Evolutionary conservation across 257 asterid genomes (phyloP).

Genomic region (Solanum rostratum): DNA sequence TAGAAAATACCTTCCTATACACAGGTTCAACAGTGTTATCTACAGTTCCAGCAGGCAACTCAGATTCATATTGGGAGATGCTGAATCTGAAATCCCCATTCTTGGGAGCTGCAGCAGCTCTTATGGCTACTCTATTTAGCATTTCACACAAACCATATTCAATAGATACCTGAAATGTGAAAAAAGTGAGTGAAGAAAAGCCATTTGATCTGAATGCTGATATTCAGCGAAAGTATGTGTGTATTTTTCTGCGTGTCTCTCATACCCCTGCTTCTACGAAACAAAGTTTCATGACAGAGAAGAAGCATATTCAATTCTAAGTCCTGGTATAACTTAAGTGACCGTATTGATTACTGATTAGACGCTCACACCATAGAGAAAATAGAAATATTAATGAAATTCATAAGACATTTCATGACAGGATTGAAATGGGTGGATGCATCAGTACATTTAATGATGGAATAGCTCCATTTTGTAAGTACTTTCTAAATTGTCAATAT

Average conservation of each 20-base stretch:
- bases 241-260: background rate
- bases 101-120: constrained; percentile 59
- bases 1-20: constrained; percentile 45
- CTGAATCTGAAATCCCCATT: constrained; percentile 59
- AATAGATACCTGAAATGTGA: constrained; percentile 47
- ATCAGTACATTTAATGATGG: background rate
- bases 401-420: background rate
- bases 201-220: background rate
- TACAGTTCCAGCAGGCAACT: constrained; percentile 61
- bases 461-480: background rate
- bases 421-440: background rate
- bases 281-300: background rate
- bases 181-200: background rate
- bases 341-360: background rate
- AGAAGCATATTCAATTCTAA: background rate
- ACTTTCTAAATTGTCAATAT: background rate
- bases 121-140: constrained; percentile 57
- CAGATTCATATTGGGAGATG: constrained; percentile 49
- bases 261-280: background rate
- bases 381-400: background rate
- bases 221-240: background rate
- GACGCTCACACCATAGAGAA: background rate
- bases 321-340: background rate
- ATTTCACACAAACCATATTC: constrained; percentile 82
- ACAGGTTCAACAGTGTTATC: constrained; percentile 34